Evolutionary conservation across 2,329 filamentous ascomycete species (phyloP), one percentile per base, ranked within the genome.

Genomic region (Cercospora canescens): DNA sequence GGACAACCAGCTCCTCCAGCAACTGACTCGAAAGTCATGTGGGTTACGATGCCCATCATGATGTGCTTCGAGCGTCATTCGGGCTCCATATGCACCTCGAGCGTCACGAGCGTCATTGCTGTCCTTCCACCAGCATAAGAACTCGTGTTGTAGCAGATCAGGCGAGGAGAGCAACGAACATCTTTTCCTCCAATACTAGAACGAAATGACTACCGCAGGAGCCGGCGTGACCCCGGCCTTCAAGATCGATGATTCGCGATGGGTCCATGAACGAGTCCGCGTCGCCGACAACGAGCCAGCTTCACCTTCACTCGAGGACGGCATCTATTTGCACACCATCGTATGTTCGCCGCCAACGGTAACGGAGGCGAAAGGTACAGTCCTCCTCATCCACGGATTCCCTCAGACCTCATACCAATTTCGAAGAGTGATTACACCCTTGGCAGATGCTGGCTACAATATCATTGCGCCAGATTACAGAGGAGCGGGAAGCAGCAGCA

Each of bases 311-410:
- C 28, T 59, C 37, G 64, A 66, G 63, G 60, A 56, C 52, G 64
- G 70, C 56, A 63, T 76, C 37, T 68, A 71, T 18, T 69, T 76
- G 11, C 69, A 73, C 65, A 74, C 75, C 62, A 71, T 75, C 24
- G 57, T 69, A 56, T 74, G 72, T 50, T 60, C 61, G 8, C 59
- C 70, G 8, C 67, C 67, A 7, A 37, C 64, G 11, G 63, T 63
- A 4, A 58, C 24, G 1, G 57, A 65, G 18, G 56, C 64, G 30
- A 76, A 76, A 69, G 79, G 79, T 26, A 73, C 75, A 14, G 78
- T 82, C n/a, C 70, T 83, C 16, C 77, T 83, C 21, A 80, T 84
- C 39, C 81, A 84, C 64, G 81, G 81, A 66, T 84, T 81, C 64
- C 82, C 82, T 1, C 77, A 84, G 68, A 82, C 81, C 6, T 81